phyloP scores from a whole-genome alignment of 2,329 filamentous ascomycete species.

The Cladophialophora immunda region DNA sequence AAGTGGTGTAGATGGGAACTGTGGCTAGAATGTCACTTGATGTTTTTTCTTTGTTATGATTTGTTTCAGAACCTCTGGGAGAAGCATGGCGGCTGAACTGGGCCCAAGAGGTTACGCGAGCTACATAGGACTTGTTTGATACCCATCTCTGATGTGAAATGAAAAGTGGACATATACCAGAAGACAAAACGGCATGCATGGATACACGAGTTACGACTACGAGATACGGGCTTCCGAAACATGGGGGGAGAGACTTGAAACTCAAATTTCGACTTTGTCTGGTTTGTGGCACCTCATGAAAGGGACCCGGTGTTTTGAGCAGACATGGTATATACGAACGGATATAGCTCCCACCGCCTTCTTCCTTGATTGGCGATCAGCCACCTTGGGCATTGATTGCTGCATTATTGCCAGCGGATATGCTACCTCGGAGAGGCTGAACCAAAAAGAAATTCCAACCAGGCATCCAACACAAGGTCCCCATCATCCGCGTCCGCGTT shows the following conservation, averaged over 20 bases:
- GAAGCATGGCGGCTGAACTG: background rate
- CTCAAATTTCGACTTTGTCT: slow-evolving; percentile 1
- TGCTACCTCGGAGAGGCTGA: background rate
- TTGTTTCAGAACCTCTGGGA: slow-evolving; percentile 2
- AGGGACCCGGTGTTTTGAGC: background rate
- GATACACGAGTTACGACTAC: slow-evolving; percentile 8
- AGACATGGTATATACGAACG: slow-evolving; percentile 3
- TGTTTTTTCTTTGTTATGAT: background rate
- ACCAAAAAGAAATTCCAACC: background rate
- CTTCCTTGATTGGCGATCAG: background rate
- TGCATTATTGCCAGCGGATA: too few species aligned
- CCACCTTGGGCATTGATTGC: background rate
- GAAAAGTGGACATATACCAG: slow-evolving; percentile 11
- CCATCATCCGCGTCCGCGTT: background rate
- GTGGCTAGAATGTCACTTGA: background rate
- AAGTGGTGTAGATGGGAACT: slow-evolving; percentile 34
- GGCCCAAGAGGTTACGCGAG: slow-evolving; percentile 17
- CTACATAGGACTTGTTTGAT: slow-evolving; percentile 26
- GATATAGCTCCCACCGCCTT: slow-evolving; percentile 5
- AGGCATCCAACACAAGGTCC: background rate
- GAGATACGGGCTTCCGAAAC: slow-evolving; percentile 1
- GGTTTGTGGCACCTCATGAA: slow-evolving; percentile 3
- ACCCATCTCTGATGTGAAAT: slow-evolving; percentile 25
- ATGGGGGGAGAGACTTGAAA: background rate
- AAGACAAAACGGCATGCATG: slow-evolving; percentile 8